Conservation (phyloP, 352 stramenopile species). For the Globisporangium orthogonon region DNA sequence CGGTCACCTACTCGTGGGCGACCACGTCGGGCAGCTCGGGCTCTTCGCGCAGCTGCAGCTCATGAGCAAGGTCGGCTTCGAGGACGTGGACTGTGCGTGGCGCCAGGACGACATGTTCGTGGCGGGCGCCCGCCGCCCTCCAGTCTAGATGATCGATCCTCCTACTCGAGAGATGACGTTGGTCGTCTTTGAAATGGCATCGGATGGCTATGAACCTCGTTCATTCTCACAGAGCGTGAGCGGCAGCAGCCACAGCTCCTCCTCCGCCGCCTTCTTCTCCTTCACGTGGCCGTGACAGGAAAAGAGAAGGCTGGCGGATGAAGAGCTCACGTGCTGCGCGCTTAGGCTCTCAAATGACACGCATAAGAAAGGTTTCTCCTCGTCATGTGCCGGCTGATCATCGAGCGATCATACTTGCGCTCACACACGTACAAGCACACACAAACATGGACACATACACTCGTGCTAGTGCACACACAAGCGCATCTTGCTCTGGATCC, state of each 20-base stretch:
- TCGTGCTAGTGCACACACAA: no score
- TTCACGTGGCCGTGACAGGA: no score
- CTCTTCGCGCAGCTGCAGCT: constrained; percentile 60
- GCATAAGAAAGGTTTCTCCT: constrained; percentile 34
- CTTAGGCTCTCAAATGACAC: constrained; percentile 38
- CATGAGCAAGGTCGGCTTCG: constrained; percentile 50
- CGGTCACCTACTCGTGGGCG: constrained; percentile 59
- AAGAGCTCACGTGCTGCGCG: background rate
- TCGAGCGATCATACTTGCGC: background rate
- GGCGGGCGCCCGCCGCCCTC: constrained; percentile 40
- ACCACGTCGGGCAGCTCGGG: constrained; percentile 64
- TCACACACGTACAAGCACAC: background rate
- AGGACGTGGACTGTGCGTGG: constrained; percentile 75
- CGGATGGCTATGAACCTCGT: constrained; percentile 14
- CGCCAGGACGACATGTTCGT: constrained; percentile 73
- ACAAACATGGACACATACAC: background rate
- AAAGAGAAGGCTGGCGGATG: no score
- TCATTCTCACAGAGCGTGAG: constrained; percentile 27
- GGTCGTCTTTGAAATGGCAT: constrained; percentile 1
- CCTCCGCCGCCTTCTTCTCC: background rate
- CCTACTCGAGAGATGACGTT: no score
- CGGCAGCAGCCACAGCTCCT: background rate
- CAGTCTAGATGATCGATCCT: background rate
- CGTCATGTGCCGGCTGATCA: constrained; percentile 20
- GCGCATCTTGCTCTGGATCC: no score